Conservation (phyloP, 257 asterid genomes). For the Nicotiana attenuata region DNA sequence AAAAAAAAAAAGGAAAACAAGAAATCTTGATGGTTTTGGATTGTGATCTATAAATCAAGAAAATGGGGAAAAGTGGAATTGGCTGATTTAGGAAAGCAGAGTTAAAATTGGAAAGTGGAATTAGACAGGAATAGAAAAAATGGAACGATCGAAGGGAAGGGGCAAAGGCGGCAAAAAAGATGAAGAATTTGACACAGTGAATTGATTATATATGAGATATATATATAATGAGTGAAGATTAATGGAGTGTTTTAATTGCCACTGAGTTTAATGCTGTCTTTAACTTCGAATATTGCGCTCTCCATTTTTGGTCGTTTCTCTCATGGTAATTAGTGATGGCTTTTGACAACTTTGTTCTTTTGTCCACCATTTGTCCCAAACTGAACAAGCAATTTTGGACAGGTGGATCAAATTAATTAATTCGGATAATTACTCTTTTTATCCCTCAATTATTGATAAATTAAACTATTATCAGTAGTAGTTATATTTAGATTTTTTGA, state of each 20-base stretch:
- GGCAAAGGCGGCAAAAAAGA: neutral
- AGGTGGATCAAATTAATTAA: neutral
- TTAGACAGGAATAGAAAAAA: neutral
- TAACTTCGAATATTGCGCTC: conserved; percentile 3
- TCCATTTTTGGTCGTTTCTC: conserved; percentile 1
- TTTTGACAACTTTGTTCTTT: conserved; percentile 2
- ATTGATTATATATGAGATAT: neutral
- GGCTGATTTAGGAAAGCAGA: neutral
- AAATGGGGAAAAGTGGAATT: neutral
- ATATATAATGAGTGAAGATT: neutral
- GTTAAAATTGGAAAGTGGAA: neutral
- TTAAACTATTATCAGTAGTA: too few relatives aligned
- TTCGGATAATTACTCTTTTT: neutral
- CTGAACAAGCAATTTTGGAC: neutral
- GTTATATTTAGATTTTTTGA: too few relatives aligned
- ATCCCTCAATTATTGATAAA: neutral
- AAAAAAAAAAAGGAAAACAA: neutral
- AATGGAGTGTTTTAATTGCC: neutral
- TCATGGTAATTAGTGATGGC: neutral
- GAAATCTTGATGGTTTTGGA: neutral
- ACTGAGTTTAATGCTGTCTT: neutral
- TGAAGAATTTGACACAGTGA: neutral
- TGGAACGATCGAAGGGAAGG: neutral
- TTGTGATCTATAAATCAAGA: neutral
- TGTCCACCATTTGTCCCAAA: neutral